Evolutionary conservation across 1,139 yeast species (phyloP).

Genomic region (Blastobotrys elegans): DNA sequence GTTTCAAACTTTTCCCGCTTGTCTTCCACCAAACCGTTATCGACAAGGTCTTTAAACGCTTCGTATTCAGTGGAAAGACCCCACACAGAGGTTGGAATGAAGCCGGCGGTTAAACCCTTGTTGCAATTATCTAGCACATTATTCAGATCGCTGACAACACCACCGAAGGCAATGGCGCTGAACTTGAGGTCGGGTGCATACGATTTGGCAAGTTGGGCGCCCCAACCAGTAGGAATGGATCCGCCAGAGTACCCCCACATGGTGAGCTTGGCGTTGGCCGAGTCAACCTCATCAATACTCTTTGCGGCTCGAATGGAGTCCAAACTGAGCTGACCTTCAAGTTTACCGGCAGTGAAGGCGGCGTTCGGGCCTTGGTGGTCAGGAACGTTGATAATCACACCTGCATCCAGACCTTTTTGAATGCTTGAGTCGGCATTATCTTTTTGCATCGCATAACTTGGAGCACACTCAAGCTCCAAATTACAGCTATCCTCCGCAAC

Average conservation of each 20-base stretch:
- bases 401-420: conserved; percentile 9
- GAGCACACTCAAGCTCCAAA: conserved; percentile 27
- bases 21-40: conserved; percentile 18
- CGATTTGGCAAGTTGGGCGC: conserved; percentile 27
- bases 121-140: conserved; percentile 19
- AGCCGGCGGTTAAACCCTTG: conserved; percentile 24
- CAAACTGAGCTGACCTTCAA: conserved; percentile 26
- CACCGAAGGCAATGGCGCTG: conserved; percentile 28
- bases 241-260: conserved; percentile 33
- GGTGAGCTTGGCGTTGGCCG: conserved; percentile 18
- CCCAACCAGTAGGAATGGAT: conserved; percentile 32
- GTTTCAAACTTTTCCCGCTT: conserved; percentile 15
- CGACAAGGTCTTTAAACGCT: conserved; percentile 14
- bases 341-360: conserved; percentile 24
- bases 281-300: conserved; percentile 15
- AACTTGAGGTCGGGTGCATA: conserved; percentile 31
- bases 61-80: conserved; percentile 32
- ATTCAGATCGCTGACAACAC: conserved; percentile 24
- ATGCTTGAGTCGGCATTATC: not conserved
- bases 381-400: conserved; percentile 21
- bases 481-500: conserved; percentile 30
- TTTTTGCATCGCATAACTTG: conserved; percentile 22
- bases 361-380: conserved; percentile 30
- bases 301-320: conserved; percentile 27
- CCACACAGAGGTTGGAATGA: conserved; percentile 27